A percentile compares a stretch with the other conserved stretches of the same genome.
Conservation (phyloP, 2,329 filamentous ascomycete species). For the Hymenoscyphus albidus region DNA sequence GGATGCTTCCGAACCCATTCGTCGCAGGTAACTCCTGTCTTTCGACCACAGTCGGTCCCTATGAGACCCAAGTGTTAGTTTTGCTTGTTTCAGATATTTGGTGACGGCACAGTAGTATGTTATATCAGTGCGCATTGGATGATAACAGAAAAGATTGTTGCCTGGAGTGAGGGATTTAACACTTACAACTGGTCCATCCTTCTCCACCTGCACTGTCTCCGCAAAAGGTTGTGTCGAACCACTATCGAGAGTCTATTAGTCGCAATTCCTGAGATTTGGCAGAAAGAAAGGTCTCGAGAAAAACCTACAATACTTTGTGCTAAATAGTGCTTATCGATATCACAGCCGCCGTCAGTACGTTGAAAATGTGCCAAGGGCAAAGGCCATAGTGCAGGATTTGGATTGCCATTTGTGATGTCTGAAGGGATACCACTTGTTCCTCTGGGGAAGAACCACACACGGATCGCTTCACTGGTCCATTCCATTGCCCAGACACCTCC, state of each 20-base stretch:
- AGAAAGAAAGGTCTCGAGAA: constrained; percentile 38
- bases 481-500: constrained; percentile 53
- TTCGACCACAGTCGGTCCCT: constrained; percentile 46
- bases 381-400: constrained; percentile 65
- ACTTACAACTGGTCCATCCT: constrained; percentile 39
- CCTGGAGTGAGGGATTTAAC: neutral
- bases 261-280: neutral
- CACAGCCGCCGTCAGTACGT: constrained; percentile 51
- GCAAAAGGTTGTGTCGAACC: constrained; percentile 78
- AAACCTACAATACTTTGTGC: constrained; percentile 57
- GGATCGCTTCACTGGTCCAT: constrained; percentile 50
- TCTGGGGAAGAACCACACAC: constrained; percentile 54
- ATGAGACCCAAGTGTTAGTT: neutral
- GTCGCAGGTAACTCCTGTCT: constrained; percentile 64
- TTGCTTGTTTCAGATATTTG: neutral
- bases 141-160: neutral
- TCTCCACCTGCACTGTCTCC: constrained; percentile 73
- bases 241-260: constrained; percentile 9
- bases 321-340: constrained; percentile 66
- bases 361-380: constrained; percentile 59
- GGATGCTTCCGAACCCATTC: constrained; percentile 71
- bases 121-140: no score
- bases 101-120: neutral
- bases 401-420: constrained; percentile 54
- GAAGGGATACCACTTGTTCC: constrained; percentile 62